Evolutionary conservation across 2,329 filamentous ascomycete species (phyloP).

Genomic region (Arthrobotrys pseudoclavata): DNA sequence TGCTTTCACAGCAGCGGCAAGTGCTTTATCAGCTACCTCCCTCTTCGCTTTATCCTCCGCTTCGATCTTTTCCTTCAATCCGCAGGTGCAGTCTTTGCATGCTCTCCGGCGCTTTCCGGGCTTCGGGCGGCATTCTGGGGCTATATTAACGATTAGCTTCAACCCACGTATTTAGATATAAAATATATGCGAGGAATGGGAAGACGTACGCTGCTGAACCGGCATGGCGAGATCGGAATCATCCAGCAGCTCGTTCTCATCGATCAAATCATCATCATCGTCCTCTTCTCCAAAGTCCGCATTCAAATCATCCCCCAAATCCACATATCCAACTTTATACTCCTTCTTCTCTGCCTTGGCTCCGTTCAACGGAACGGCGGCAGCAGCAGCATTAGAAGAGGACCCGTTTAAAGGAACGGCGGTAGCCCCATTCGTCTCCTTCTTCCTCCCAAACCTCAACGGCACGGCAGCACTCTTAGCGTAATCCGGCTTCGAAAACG

Average conservation of each 20-base stretch:
- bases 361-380: slow-evolving; percentile 47
- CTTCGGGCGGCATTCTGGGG: slow-evolving; percentile 88
- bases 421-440: slow-evolving; percentile 67
- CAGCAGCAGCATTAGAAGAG: slow-evolving; percentile 59
- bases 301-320: slow-evolving; percentile 75
- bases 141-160: slow-evolving; percentile 67
- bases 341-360: slow-evolving; percentile 61
- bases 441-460: slow-evolving; percentile 77
- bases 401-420: slow-evolving; percentile 28
- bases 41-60: slow-evolving; percentile 83
- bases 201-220: slow-evolving; percentile 81
- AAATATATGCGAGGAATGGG: not conserved
- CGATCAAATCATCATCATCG: slow-evolving; percentile 87
- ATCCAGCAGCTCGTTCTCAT: slow-evolving; percentile 87
- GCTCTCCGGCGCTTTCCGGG: slow-evolving; percentile 88
- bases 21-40: slow-evolving; percentile 73
- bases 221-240: slow-evolving; percentile 85
- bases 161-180: slow-evolving; percentile 52
- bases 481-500: slow-evolving; percentile 68
- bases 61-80: slow-evolving; percentile 85
- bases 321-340: slow-evolving; percentile 77
- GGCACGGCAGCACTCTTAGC: slow-evolving; percentile 65
- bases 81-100: slow-evolving; percentile 98
- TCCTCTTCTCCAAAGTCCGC: slow-evolving; percentile 73
- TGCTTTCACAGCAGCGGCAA: slow-evolving; percentile 47